These are phyloP conservation scores for Colletotrichum tofieldiae DNA, from an alignment of 2,329 filamentous ascomycete species.

Conservation along the genomic window DNA sequence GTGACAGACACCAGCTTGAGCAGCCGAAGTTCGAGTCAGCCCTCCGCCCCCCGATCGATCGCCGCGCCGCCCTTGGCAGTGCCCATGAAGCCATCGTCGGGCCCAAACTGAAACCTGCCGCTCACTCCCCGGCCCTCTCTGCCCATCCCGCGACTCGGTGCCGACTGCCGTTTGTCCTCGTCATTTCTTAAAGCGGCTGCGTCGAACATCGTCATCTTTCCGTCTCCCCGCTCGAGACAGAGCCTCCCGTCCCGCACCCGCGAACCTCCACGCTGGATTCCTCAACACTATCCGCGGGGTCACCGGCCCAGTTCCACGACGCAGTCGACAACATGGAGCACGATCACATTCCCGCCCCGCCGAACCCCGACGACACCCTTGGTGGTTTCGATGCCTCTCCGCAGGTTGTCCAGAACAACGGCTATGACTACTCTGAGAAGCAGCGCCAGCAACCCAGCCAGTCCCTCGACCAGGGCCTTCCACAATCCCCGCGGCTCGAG, in stretches of 20 bases:
- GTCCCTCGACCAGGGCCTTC: conserved; percentile 65
- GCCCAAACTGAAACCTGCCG: conserved; percentile 41
- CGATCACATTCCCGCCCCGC: conserved; percentile 54
- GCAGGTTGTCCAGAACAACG: conserved; percentile 55
- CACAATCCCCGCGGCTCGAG: conserved; percentile 57
- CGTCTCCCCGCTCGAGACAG: conserved; percentile 43
- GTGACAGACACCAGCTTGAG: conserved; percentile 14
- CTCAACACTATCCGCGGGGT: conserved; percentile 64
- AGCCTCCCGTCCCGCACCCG: conserved; percentile 39
- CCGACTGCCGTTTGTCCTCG: conserved; percentile 28
- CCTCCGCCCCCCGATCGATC: conserved; percentile 23
- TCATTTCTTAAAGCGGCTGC: conserved; percentile 8
- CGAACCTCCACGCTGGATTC: conserved; percentile 65
- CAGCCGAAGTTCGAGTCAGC: conserved; percentile 20
- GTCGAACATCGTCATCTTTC: conserved; percentile 35
- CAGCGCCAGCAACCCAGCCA: conserved; percentile 60
- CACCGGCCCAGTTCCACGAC: conserved; percentile 68
- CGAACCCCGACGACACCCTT: conserved; percentile 65
- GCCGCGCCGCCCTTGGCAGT: conserved; percentile 29
- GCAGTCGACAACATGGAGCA: conserved; percentile 68
- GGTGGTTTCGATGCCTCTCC: conserved; percentile 65
- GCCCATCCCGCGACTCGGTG: conserved; percentile 5
- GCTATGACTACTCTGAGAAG: conserved; percentile 52
- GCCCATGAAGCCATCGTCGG: conserved; percentile 41
- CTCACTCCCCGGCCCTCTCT: conserved; percentile 26